Base-by-base conservation (phyloP, 163 green algal species). In the Chlorella variabilis region DNA sequence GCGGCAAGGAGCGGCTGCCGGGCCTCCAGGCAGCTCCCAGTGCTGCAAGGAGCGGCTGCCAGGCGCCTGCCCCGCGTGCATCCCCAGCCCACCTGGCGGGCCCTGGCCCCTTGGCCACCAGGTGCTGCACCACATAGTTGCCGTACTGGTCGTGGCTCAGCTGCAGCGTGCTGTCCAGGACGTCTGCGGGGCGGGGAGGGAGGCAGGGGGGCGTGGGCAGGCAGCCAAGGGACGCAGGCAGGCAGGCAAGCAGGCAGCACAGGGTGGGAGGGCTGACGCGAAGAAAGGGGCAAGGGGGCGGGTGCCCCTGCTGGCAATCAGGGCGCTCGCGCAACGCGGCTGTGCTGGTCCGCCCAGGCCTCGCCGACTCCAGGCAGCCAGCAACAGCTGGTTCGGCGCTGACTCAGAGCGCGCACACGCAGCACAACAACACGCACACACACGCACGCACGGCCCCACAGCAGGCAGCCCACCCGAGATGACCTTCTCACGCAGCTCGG, bases 91-190 rank as follows among this genome's bases (percentile, higher is more conserved):
- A 75, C 71, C 80, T 67, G 8, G 71, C 71, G 13, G 68, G 33
- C 20, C 54, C 23, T 8, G 77, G 67, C 5, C 83, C 83, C 49
- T 85, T 63, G 48, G 48, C 25, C 71, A 81, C 67, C 65, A 87
- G 67, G 80, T 88, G 83, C 88, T 94, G 90, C 70, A 94, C 82
- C 33, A 94, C 90, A 49, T 94, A 94, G 79, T 94, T 94, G 48
- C 90, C 90, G 68, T 91, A 94, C 79, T 93, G 86, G 84, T 94
- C 90, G 68, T 93, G 81, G 38, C 82, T 77, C 42, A 94, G 82
- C 34, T 87, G 54, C 41, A 70, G 71, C 1, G 81, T 87, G 31
- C 56, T 68, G 23, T 29, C 59, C 56, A 94, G 70, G 42, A 92
- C 89, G 45, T 93, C 89, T 21, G 42, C 85, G 29, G 36, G 61